Evolutionary conservation across 345 rosid species (phyloP), one percentile per base, ranked within the genome.

Genomic region (Salix arbutifolia): DNA sequence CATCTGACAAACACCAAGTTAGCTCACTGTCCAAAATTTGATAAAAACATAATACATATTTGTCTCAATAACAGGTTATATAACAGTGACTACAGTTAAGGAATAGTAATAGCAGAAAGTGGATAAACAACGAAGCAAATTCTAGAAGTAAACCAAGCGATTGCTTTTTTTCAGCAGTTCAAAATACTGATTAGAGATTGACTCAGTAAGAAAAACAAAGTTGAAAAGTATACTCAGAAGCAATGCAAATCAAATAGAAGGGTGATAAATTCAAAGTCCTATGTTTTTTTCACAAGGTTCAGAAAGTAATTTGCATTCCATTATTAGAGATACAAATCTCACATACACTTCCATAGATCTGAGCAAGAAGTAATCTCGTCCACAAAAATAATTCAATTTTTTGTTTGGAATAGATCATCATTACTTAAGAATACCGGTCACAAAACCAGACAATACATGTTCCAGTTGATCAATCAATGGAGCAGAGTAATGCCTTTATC

Each of bases 1-100:
- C 85, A 95, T 87, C 99, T 95, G 88, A 46, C 52, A 46, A 46
- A 46, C 16, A 46, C 52, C 52, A 46, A 46, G 52, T 16, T 46
- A 12, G 52, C 17, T 46, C 18, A 46, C 52, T 12, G 17, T 46
- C 6, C 18, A 46, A 46, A 13, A 46, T 13, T 46, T 13, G 52
- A 46, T 3, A 14, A 12, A 16, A 46, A 73, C 73, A 66, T 31
- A 42, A 67, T 18, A 30, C 25, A 33, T 25, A 28, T 56, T 28
- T 60, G n/a, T 31, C 38, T 28, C 23, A 62, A 28, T 28, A 69
- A 33, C 14, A n/a, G 37, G 13, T 76, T 2, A 44, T 38, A 26
- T 23, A 46, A 35, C 48, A 33, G 23, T 68, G 28, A 8, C 66
- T 18, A 8, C 14, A 48, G n/a, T 33, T 16, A 25, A 73, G 52